Evolutionary conservation across 768 basidiomycete species (phyloP).

Genomic region (Tubosaeta brunneosetosa): DNA sequence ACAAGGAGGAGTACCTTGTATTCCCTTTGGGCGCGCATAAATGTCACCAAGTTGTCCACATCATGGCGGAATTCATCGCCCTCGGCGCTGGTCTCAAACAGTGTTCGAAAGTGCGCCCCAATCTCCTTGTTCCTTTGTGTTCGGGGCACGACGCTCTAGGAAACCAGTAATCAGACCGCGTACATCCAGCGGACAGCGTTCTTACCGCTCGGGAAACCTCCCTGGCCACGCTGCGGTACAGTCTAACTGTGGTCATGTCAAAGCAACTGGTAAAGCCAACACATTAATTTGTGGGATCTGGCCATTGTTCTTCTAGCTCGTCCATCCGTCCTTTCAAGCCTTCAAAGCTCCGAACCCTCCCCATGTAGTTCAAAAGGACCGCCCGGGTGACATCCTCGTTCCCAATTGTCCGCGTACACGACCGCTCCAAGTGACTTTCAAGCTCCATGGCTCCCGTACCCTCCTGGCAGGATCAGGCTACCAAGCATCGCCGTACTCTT

Average conservation of each 20-base stretch:
- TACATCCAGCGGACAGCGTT: background rate
- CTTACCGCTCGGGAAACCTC: conserved; percentile 28
- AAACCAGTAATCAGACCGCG: background rate
- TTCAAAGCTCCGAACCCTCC: conserved; percentile 11
- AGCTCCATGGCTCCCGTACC: conserved; percentile 1
- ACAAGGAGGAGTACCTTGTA: conserved; percentile 55
- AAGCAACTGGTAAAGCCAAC: background rate
- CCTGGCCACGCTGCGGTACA: conserved; percentile 29
- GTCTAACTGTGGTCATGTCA: conserved; percentile 6
- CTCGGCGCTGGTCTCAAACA: conserved; percentile 39
- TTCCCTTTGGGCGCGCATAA: conserved; percentile 67
- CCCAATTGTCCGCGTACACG: conserved; percentile 4
- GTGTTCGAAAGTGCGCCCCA: conserved; percentile 46
- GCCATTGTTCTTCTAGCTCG: conserved; percentile 1
- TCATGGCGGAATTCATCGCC: conserved; percentile 38
- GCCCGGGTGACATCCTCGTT: background rate
- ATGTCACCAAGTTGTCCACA: conserved; percentile 56
- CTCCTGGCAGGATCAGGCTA: background rate
- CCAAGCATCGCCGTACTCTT: conserved; percentile 10
- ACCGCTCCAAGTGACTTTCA: conserved; percentile 15
- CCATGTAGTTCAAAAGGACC: conserved; percentile 17
- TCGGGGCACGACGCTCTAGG: conserved; percentile 37
- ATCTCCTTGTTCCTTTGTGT: conserved; percentile 40
- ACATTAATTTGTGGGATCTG: conserved; percentile 12
- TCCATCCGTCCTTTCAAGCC: background rate